Evolutionary conservation across 148 eudicot species (phyloP).

Genomic region (Vaccinium darrowii): DNA sequence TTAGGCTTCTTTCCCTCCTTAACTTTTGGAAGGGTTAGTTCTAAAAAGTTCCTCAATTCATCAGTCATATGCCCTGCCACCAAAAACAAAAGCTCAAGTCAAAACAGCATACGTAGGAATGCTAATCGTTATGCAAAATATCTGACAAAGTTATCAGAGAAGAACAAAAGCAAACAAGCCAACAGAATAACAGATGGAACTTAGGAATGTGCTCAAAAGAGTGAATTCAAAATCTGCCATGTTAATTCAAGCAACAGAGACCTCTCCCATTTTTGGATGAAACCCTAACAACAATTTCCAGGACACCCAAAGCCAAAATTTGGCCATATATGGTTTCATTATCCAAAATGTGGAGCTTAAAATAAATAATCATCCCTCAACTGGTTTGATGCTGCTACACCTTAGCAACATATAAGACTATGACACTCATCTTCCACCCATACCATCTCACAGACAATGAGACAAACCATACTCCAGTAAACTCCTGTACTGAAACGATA

Average conservation of each 20-base stretch:
- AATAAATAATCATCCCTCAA: not conserved
- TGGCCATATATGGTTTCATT: not conserved
- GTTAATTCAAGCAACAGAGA: no score
- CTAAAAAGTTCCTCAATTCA: constrained; percentile 75
- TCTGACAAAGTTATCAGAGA: not conserved
- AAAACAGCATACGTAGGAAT: not conserved
- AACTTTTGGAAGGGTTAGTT: constrained; percentile 56
- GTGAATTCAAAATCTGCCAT: not conserved
- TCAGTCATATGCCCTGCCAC: constrained; percentile 84
- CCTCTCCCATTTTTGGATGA: not conserved
- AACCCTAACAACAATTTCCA: not conserved
- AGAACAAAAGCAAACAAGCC: not conserved
- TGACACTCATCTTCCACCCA: no score
- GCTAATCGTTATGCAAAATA: not conserved
- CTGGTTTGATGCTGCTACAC: not conserved
- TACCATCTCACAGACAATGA: no score
- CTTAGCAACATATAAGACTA: no score
- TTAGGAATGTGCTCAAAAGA: not conserved
- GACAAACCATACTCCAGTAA: no score
- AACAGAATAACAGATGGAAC: not conserved
- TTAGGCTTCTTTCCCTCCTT: constrained; percentile 73
- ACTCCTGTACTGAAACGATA: no score
- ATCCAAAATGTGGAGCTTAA: not conserved
- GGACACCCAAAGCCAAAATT: not conserved
- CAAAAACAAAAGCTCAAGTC: not conserved